Conservation (phyloP, 495 filamentous ascomycete genomes). For the Hypoxylon subgilvum region DNA sequence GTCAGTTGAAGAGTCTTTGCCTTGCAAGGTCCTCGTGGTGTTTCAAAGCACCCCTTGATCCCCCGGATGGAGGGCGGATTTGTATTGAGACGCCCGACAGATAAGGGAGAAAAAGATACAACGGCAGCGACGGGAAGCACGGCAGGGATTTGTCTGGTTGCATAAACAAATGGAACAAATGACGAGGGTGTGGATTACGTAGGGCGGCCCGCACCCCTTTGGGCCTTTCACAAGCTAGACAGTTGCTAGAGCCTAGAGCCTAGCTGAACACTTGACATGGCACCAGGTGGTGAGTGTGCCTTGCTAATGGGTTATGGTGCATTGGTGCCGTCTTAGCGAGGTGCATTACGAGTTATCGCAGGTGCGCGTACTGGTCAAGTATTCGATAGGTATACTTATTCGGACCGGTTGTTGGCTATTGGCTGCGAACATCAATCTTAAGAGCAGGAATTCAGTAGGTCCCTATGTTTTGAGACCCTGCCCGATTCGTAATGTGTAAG, state of each 20-base stretch:
- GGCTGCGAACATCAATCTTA: constrained; percentile 16
- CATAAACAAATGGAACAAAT: constrained; percentile 13
- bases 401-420: constrained; percentile 32
- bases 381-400: too few species aligned
- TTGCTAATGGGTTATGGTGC: constrained; percentile 3
- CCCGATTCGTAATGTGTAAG: constrained; percentile 18
- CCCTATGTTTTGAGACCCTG: constrained; percentile 13
- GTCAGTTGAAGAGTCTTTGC: constrained; percentile 1
- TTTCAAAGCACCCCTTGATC: constrained; percentile 8
- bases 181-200: constrained; percentile 11
- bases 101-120: not conserved
- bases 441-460: constrained; percentile 20
- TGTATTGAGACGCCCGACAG: not conserved
- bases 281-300: too few species aligned
- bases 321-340: constrained; percentile 5
- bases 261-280: not conserved
- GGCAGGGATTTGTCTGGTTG: not conserved
- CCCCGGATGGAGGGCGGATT: not conserved
- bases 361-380: too few species aligned
- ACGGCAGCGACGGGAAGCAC: not conserved
- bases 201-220: constrained; percentile 19
- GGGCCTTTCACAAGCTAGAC: constrained; percentile 15
- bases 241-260: too few species aligned
- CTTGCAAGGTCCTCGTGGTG: constrained; percentile 3
- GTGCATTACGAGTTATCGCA: constrained; percentile 4